Evolutionary conservation across 768 basidiomycete species (phyloP).

Genomic region (Boletus reticuloceps): DNA sequence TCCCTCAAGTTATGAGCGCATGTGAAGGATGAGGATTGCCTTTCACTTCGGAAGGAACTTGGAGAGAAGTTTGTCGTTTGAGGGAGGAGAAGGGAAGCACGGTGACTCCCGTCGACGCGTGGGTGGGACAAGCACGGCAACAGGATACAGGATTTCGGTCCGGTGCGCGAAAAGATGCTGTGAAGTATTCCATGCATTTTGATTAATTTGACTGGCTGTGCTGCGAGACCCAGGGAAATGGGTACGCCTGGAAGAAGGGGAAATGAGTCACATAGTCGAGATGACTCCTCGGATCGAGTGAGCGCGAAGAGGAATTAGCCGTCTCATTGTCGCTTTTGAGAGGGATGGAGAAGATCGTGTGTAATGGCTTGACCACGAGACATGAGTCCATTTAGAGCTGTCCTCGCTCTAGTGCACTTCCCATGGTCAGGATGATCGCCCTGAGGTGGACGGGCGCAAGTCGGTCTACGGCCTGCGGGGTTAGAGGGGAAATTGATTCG

Average conservation of each 20-base stretch:
- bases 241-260: neutral
- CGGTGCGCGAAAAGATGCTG: constrained; percentile 1
- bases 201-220: neutral
- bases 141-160: neutral
- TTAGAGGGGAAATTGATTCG: neutral
- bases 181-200: neutral
- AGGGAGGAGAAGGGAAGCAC: constrained; percentile 10
- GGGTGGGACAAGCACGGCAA: constrained; percentile 3
- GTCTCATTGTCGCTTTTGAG: neutral
- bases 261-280: neutral
- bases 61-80: constrained; percentile 10
- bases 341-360: neutral
- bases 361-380: constrained; percentile 3
- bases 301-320: neutral
- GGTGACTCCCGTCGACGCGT: constrained; percentile 6
- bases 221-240: neutral
- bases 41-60: constrained; percentile 25
- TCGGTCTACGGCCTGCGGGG: constrained; percentile 6
- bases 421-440: constrained; percentile 12
- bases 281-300: constrained; percentile 13
- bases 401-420: constrained; percentile 2
- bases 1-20: neutral
- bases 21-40: constrained; percentile 13
- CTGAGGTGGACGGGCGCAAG: neutral
- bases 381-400: constrained; percentile 1